Conservation (phyloP, 441 rosid genomes). For the Populus hybrid region DNA sequence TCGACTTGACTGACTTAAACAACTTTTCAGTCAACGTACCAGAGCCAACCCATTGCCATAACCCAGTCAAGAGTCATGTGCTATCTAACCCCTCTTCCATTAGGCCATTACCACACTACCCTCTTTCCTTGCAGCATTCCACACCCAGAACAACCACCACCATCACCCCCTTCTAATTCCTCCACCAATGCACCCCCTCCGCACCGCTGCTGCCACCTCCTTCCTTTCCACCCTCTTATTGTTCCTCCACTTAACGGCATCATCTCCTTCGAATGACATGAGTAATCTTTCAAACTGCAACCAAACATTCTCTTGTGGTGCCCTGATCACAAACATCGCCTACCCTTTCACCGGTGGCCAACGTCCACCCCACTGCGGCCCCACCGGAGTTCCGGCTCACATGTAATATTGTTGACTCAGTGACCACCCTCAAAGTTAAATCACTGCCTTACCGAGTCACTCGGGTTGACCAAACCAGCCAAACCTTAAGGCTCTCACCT, state of each 20-base stretch:
- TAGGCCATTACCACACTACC: background rate
- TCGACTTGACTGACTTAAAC: no score
- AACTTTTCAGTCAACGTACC: no score
- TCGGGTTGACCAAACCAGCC: background rate
- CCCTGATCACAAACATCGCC: constrained; percentile 23
- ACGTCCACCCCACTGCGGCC: constrained; percentile 36
- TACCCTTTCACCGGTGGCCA: constrained; percentile 43
- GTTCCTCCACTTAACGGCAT: background rate
- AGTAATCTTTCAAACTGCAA: constrained; percentile 18
- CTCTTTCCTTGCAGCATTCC: background rate
- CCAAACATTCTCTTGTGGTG: constrained; percentile 31
- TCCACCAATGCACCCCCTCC: constrained; percentile 13
- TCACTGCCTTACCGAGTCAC: constrained; percentile 30
- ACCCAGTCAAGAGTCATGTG: no score
- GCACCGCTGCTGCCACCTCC: background rate
- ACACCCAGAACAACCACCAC: no score
- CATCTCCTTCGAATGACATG: background rate
- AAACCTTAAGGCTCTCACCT: no score
- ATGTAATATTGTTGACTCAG: constrained; percentile 4
- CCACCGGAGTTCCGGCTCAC: constrained; percentile 33
- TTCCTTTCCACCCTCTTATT: constrained; percentile 5
- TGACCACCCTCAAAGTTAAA: constrained; percentile 15
- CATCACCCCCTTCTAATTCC: background rate
- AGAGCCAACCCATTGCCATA: no score
- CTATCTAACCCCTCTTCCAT: background rate